Conservation (phyloP, 495 filamentous ascomycete species). For the Hypoxylon fuscum region DNA sequence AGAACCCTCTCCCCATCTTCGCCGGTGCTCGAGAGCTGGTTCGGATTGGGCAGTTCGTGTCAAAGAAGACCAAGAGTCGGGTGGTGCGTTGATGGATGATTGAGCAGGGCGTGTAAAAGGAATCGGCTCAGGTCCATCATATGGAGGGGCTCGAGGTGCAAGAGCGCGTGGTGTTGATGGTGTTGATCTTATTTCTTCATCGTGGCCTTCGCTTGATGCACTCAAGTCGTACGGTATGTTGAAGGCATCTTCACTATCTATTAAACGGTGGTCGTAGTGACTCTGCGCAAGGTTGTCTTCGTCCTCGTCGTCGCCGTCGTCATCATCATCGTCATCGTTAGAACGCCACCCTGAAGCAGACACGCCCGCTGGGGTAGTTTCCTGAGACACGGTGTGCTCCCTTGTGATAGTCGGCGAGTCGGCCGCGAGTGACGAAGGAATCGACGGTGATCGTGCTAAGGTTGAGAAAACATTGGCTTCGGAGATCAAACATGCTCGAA, state of each 20-base stretch:
- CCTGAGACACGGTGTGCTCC: conserved; percentile 34
- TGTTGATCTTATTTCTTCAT: conserved; percentile 45
- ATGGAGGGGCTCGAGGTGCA: conserved; percentile 22
- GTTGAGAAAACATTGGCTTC: conserved; percentile 77
- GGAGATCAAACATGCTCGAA: conserved; percentile 73
- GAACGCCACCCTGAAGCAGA: conserved; percentile 16
- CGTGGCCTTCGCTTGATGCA: conserved; percentile 31
- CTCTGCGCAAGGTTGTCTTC: conserved; percentile 46
- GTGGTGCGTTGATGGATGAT: conserved; percentile 42
- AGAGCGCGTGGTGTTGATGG: conserved; percentile 57
- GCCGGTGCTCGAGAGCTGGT: conserved; percentile 43
- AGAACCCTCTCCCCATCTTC: conserved; percentile 38
- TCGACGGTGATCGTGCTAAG: conserved; percentile 66
- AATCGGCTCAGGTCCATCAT: conserved; percentile 9
- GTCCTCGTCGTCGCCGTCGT: conserved; percentile 35
- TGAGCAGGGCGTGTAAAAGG: conserved; percentile 39
- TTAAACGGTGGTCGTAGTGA: conserved; percentile 39
- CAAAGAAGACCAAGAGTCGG: conserved; percentile 42
- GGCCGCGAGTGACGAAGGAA: conserved; percentile 68
- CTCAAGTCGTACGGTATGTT: conserved; percentile 59
- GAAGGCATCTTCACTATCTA: conserved; percentile 59
- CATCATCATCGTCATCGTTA: conserved; percentile 34
- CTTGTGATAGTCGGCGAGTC: conserved; percentile 47
- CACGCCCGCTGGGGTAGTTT: conserved; percentile 8
- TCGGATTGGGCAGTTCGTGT: conserved; percentile 49